These are phyloP conservation scores for Diversispora epigaea DNA, from an alignment of 192 early-diverging fungal species.

Conservation along the genomic window DNA sequence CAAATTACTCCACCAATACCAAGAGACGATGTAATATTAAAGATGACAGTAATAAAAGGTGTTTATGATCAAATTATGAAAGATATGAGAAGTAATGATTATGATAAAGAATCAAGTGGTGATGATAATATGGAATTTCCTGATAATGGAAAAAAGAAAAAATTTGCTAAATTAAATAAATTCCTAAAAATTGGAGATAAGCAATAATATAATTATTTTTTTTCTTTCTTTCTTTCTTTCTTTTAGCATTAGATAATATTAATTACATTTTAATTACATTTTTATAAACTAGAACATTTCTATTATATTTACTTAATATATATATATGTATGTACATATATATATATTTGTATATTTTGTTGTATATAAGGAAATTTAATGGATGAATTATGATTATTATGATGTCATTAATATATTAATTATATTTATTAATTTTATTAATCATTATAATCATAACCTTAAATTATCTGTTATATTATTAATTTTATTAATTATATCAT, in stretches of 20 bases:
- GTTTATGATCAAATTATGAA: slow-evolving; percentile 48
- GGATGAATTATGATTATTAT: too few species aligned
- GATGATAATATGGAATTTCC: slow-evolving; percentile 25
- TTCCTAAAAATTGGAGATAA: slow-evolving; percentile 19
- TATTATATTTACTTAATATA: too few species aligned
- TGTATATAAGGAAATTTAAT: too few species aligned
- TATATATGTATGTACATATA: too few species aligned
- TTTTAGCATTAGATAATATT: background rate
- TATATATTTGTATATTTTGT: too few species aligned
- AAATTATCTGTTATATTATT: too few species aligned
- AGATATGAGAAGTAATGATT: slow-evolving; percentile 32
- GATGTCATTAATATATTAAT: too few species aligned
- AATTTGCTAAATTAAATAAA: slow-evolving; percentile 31
- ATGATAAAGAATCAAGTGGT: slow-evolving; percentile 25
- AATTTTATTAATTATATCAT: too few species aligned
- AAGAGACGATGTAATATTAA: slow-evolving; percentile 39
- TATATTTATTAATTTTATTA: too few species aligned
- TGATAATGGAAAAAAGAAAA: slow-evolving; percentile 28
- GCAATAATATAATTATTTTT: slow-evolving; percentile 5
- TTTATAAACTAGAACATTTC: too few species aligned
- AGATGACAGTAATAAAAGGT: slow-evolving; percentile 46
- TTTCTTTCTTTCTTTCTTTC: background rate
- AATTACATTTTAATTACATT: too few species aligned
- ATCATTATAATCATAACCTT: too few species aligned
- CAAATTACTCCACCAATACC: slow-evolving; percentile 20